Conservation (phyloP, 345 rosid genomes). For the Corymbia maculata region DNA sequence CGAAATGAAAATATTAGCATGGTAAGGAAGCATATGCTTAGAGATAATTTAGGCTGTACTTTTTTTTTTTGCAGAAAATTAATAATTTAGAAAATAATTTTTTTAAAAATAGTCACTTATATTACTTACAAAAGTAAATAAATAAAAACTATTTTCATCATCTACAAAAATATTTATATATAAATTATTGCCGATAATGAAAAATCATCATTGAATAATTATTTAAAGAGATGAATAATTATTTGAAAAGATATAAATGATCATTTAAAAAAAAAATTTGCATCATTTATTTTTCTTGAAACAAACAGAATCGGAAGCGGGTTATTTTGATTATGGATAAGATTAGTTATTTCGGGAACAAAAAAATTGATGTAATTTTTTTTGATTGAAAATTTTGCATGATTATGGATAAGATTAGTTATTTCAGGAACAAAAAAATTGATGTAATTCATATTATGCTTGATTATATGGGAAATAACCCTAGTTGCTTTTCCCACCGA, state of each 20-base stretch:
- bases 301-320: not conserved
- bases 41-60: not conserved
- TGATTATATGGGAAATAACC: not conserved
- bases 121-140: no score
- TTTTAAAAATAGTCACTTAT: no score
- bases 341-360: not conserved
- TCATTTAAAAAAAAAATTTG: not conserved
- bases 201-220: no score
- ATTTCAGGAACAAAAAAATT: not conserved
- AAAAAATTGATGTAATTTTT: not conserved
- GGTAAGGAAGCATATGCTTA: not conserved
- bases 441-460: not conserved
- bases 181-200: not conserved
- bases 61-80: no score
- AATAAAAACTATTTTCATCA: no score
- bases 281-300: not conserved
- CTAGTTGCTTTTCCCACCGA: not conserved
- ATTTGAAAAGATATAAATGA: fast-evolving
- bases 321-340: not conserved
- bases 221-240: no score
- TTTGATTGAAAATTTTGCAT: not conserved
- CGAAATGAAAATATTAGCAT: not conserved
- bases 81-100: no score
- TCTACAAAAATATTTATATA: no score
- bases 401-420: not conserved